Conservation (phyloP, 2,329 filamentous ascomycete genomes). For the Cytospora leucostoma region DNA sequence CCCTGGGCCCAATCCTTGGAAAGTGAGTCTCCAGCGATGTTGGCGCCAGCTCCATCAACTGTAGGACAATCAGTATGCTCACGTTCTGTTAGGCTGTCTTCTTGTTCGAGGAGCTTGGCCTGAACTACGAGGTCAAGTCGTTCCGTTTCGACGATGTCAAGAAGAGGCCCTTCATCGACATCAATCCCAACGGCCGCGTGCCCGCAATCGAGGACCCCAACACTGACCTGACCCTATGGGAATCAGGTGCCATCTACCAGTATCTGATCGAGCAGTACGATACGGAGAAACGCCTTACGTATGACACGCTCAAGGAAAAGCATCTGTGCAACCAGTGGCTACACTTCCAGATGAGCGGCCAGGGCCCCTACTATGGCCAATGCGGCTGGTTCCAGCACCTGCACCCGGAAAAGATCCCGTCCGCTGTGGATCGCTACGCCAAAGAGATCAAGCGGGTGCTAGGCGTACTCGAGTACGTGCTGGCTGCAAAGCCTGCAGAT, state of each 20-base stretch:
- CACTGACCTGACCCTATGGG: constrained; percentile 36
- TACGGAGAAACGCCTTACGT: constrained; percentile 30
- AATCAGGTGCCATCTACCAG: constrained; percentile 31
- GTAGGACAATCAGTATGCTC: constrained; percentile 28
- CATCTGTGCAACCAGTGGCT: constrained; percentile 37
- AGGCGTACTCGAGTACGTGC: constrained; percentile 31
- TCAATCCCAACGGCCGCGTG: constrained; percentile 41
- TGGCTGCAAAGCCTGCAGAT: constrained; percentile 26
- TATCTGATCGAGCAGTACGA: constrained; percentile 36
- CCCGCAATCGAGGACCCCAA: constrained; percentile 41
- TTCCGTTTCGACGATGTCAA: constrained; percentile 33
- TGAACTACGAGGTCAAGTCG: constrained; percentile 37
- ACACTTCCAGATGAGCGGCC: constrained; percentile 46
- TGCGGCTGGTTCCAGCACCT: constrained; percentile 40
- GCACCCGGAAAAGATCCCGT: constrained; percentile 34
- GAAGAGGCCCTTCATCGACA: constrained; percentile 31
- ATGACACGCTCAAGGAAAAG: constrained; percentile 28
- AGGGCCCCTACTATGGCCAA: constrained; percentile 50
- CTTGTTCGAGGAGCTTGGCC: constrained; percentile 40
- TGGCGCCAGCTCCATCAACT: background rate
- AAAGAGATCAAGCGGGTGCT: constrained; percentile 33
- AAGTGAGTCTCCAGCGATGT: background rate
- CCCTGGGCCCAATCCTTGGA: constrained; percentile 15
- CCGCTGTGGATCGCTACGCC: constrained; percentile 32
- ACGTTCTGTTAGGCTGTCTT: constrained; percentile 36